Evolutionary conservation across 225 moss, liverwort and hornwort species (phyloP), one percentile per base, ranked within the genome.

Genomic region (Pseudoscleropodium purum): DNA sequence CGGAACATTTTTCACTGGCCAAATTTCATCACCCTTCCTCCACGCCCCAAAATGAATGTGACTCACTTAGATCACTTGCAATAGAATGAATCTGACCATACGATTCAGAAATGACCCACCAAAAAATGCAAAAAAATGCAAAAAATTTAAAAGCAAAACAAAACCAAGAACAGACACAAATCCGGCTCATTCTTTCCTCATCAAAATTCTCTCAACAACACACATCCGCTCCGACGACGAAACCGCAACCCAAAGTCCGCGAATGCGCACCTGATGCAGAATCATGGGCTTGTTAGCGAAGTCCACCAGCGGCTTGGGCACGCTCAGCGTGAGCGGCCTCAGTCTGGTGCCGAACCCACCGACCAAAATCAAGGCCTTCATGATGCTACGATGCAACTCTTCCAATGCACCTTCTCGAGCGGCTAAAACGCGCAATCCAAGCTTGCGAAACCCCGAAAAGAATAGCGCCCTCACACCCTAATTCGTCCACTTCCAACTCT

Each of bases 231-330:
- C 45, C 37, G 66, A 49, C 26, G 51, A 37, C 83, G 45, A 54
- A 34, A 24, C 30, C 67, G 30, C 27, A 20, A 8, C n/a, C 52
- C 15, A 24, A 66, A 79, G 47, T 26, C 47, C 74, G 13, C 33
- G 79, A 87, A 37, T 54, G 49, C 30, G 41, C 75, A 94, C 95
- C 95, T 95, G 95, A 67, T 95, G 95, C 75, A 95, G 88, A 86
- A 95, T 95, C 95, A 95, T 95, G 45, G 95, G 95, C 91, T 95
- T 95, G 92, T 95, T 95, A 60, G 95, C 93, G 81, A 94, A 95
- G 86, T 95, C 95, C 83, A 95, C 95, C 75, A 95, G 89, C 27
- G 93, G 95, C 88, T 95, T 95, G 18, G 95, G 95, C 88, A 95
- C 95, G 84, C 95, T 95, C 84, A 95, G 57, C 11, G 93, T 95